Base-by-base conservation (phyloP, 2,329 filamentous ascomycete species). In the Colletotrichum liriopes region DNA sequence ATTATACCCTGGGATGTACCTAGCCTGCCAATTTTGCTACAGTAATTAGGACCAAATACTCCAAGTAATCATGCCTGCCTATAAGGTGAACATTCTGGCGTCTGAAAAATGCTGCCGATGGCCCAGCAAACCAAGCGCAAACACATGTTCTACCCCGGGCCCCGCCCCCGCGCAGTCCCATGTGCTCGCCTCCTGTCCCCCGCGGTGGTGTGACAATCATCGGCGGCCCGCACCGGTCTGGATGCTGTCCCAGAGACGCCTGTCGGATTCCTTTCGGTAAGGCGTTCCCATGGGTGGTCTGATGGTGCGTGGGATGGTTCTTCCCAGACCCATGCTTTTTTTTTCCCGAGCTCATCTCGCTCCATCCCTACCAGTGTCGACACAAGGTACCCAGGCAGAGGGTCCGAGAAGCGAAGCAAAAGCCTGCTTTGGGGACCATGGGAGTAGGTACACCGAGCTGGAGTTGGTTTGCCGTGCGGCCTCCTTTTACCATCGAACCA, bases 1-100 rank as follows among this genome's bases (percentile, higher is more conserved):
- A 43, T 49, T 69, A 72, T 72, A 72, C 66, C 66, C 70, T 70
- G 59, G 60, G 54, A 55, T 69, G 47, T 55, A 43, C 59, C 65
- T 62, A 59, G 45, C 67, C 54, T 72, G 52, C 65, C 65, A 52
- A 37, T 59, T 58, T 68, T 52, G 65, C 65, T 54, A 23, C n/a
- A 49, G 54, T 60, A 47, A 49, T 60, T 58, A 23, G 59, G 52
- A 54, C 39, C 60, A 41, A 55, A 52, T 29, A 51, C 32, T 70
- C 39, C 39, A 41, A 60, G 51, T 47, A 37, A 45, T 16, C 52
- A 35, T 26, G 39, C 37, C 23, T n/a, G 43, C 32, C 37, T n/a
- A 8, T 35, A 18, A 43, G 16, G 23, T 12, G 41, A 18, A 14
- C 14, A 51, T 47, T 16, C n/a, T 59, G 52, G 43, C 35, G 45